Percentiles rank a stretch among this genome's conserved stretches.
Conservation (phyloP, 371 early-diverging fungal species). For the Paramicrosporidium saccamoebae region DNA sequence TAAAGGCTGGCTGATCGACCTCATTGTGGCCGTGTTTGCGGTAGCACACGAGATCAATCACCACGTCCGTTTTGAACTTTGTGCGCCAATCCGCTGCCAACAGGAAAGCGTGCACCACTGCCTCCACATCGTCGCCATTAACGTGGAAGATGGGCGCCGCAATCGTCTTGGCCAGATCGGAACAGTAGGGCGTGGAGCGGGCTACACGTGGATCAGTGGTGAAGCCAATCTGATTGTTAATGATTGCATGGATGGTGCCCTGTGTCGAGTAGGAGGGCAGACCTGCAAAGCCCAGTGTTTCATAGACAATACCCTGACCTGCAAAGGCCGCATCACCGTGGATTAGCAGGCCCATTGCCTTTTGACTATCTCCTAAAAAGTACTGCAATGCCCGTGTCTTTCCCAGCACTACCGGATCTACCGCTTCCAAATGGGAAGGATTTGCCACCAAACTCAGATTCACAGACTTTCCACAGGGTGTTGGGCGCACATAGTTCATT, state of each 20-base stretch:
- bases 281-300: conserved; percentile 77
- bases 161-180: conserved; percentile 83
- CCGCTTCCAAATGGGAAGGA: conserved; percentile 92
- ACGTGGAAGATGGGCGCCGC: conserved; percentile 87
- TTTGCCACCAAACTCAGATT: conserved; percentile 83
- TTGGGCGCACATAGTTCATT: conserved; percentile 79
- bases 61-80: conserved; percentile 73
- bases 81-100: conserved; percentile 82
- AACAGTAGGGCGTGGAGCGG: conserved; percentile 81
- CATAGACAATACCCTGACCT: conserved; percentile 85
- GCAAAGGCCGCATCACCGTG: conserved; percentile 96
- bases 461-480: conserved; percentile 73
- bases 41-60: conserved; percentile 83
- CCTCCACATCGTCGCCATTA: conserved; percentile 84
- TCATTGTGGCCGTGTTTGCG: conserved; percentile 92
- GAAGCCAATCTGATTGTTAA: conserved; percentile 95
- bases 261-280: conserved; percentile 76
- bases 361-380: conserved; percentile 45
- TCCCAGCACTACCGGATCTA: conserved; percentile 82
- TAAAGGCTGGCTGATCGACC: conserved; percentile 87
- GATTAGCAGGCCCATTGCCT: conserved; percentile 58
- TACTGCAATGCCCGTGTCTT: conserved; percentile 77
- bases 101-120: conserved; percentile 68
- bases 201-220: conserved; percentile 81
- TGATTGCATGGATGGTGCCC: conserved; percentile 81